Evolutionary conservation across 202 grass and related monocot species (phyloP).

Genomic region (Carex arenaria): DNA sequence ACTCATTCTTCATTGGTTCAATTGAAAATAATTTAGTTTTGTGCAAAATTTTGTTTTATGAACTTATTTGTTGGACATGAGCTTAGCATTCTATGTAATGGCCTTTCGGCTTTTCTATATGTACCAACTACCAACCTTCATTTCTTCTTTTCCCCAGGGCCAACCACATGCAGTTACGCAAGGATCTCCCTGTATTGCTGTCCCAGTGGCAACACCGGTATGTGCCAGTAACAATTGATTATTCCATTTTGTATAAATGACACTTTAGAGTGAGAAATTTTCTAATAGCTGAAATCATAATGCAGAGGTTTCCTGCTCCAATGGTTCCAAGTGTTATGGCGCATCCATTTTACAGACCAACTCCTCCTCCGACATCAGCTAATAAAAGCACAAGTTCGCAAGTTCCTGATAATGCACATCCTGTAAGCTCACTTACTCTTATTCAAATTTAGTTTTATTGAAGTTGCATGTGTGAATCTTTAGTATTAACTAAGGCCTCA

Average conservation of each 20-base stretch:
- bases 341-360: constrained; percentile 36
- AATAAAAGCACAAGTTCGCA: constrained; percentile 34
- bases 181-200: constrained; percentile 52
- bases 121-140: background rate
- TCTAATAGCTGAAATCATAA: background rate
- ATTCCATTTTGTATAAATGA: constrained; percentile 3
- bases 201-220: constrained; percentile 52
- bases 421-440: constrained; percentile 40
- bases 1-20: background rate
- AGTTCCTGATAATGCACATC: constrained; percentile 39
- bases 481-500: background rate
- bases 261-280: background rate
- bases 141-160: constrained; percentile 25
- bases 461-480: background rate
- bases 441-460: background rate
- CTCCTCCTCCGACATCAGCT: constrained; percentile 13
- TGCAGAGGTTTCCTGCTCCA: constrained; percentile 56
- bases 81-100: background rate
- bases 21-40: background rate
- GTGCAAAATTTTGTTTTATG: background rate
- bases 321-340: constrained; percentile 38
- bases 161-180: constrained; percentile 32
- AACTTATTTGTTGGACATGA: background rate
- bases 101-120: background rate
- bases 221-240: background rate